Evolutionary conservation across 139 green algal species (phyloP).

Genomic region (Chlamydomonas applanata): DNA sequence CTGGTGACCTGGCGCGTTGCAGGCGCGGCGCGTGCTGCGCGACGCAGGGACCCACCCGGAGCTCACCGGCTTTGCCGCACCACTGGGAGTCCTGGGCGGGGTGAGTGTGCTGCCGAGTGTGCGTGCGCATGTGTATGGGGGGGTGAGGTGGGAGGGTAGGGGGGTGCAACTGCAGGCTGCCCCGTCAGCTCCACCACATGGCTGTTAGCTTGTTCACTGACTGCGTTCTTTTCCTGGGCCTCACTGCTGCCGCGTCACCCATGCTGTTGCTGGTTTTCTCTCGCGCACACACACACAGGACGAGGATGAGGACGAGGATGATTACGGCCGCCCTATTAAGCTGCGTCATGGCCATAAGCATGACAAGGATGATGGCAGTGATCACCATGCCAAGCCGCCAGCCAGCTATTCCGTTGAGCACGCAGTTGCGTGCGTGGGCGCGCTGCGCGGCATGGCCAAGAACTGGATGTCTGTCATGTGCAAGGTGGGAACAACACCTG

Average conservation of each 20-base stretch:
- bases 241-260: too few relatives aligned
- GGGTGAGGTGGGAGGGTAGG: too few relatives aligned
- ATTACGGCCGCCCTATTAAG: conserved; percentile 1
- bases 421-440: conserved; percentile 45
- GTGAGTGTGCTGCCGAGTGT: neutral
- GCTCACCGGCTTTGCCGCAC: conserved; percentile 2
- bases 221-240: too few relatives aligned
- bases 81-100: too few relatives aligned
- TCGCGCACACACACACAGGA: conserved; percentile 1
- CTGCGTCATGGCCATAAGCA: conserved; percentile 17
- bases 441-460: conserved; percentile 53
- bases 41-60: conserved; percentile 14
- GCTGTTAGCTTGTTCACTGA: too few relatives aligned
- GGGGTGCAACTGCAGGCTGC: too few relatives aligned
- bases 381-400: conserved; percentile 29
- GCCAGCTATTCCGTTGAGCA: conserved; percentile 20
- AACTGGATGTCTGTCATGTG: conserved; percentile 89
- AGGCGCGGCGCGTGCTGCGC: conserved; percentile 26
- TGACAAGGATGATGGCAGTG: conserved; percentile 8
- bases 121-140: too few relatives aligned
- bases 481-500: conserved; percentile 41
- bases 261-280: neutral
- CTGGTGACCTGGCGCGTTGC: too few relatives aligned
- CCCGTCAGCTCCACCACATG: too few relatives aligned
- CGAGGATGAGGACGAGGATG: conserved; percentile 29